These are phyloP conservation scores for Blepharisma japonicum DNA, from an alignment of 73 alveolate genomes.

Conservation along the genomic window DNA sequence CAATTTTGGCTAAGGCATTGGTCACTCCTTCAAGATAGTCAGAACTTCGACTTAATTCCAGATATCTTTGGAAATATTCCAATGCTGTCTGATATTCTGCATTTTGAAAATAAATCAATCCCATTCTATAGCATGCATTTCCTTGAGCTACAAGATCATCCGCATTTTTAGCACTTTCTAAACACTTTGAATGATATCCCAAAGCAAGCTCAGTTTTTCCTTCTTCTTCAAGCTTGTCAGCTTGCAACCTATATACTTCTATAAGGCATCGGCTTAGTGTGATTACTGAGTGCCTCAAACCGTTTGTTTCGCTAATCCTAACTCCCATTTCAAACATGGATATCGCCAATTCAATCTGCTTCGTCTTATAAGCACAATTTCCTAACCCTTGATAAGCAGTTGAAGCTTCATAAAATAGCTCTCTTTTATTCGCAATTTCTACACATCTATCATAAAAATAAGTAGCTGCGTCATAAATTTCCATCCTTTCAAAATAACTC, in stretches of 20 bases:
- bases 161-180: constrained; percentile 62
- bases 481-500: constrained; percentile 43
- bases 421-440: constrained; percentile 45
- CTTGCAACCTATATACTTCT: constrained; percentile 56
- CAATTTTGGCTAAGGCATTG: constrained; percentile 57
- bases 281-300: constrained; percentile 33
- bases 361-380: constrained; percentile 63
- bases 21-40: constrained; percentile 46
- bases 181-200: constrained; percentile 56
- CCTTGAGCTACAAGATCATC: constrained; percentile 55
- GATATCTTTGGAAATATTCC: constrained; percentile 46
- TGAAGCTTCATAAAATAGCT: constrained; percentile 56
- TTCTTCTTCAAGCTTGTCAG: constrained; percentile 49
- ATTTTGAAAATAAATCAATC: constrained; percentile 55
- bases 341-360: constrained; percentile 59
- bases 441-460: constrained; percentile 64
- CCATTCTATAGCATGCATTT: constrained; percentile 63
- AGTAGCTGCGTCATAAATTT: constrained; percentile 68
- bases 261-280: constrained; percentile 47
- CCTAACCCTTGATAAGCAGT: constrained; percentile 66
- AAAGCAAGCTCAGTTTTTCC: constrained; percentile 51
- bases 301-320: constrained; percentile 48
- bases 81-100: constrained; percentile 52
- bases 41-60: constrained; percentile 36
- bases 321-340: constrained; percentile 57